Evolutionary conservation across 2,329 filamentous ascomycete species (phyloP), one percentile per base, ranked within the genome.

Genomic region (Phialophora macrospora): DNA sequence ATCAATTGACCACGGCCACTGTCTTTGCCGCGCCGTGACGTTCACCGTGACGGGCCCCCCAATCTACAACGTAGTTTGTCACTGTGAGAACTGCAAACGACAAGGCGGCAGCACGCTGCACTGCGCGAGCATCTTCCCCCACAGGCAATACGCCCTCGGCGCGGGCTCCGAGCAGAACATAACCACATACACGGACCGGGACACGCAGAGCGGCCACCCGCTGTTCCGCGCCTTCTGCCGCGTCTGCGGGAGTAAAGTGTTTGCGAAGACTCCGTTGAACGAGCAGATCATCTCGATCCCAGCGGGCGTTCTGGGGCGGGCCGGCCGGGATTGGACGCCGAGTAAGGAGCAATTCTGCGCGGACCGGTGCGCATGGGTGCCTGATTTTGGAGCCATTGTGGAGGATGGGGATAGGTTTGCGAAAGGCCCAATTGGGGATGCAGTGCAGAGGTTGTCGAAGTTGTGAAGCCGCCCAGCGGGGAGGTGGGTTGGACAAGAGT

Each of bases 31-130:
- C 7, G 65, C 67, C 32, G 51, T 69, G 32, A 63, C 55, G 1
- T 69, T 69, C 62, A 64, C 57, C 5, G 64, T 69, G 8, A 49
- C 51, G 11, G 67, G 67, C 11, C 48, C 64, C 32, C 67, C 67
- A 2, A 65, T 69, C 1, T 69, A 69, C 48, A 69, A 67, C 34
- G 67, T 69, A 12, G 55, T 69, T 12, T 69, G 67, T 26, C 67
- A 69, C 41, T 69, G 67, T 46, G 65, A 57, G 48, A 69, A 69
- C 46, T 69, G 67, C 52, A 67, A 61, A 59, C 65, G 65, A 54
- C 65, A 67, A 7, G 65, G 65, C 20, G 65, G 67, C n/a, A 64
- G 64, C 54, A 65, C 61, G 12, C 61, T 69, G 12, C 67, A 69
- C 59, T 64, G 60, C 14, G 67, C 67, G 7, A 62, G 55, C 41